phyloP scores from a whole-genome alignment of 805 yeast genomes.

The Debaryomyces hansenii region DNA sequence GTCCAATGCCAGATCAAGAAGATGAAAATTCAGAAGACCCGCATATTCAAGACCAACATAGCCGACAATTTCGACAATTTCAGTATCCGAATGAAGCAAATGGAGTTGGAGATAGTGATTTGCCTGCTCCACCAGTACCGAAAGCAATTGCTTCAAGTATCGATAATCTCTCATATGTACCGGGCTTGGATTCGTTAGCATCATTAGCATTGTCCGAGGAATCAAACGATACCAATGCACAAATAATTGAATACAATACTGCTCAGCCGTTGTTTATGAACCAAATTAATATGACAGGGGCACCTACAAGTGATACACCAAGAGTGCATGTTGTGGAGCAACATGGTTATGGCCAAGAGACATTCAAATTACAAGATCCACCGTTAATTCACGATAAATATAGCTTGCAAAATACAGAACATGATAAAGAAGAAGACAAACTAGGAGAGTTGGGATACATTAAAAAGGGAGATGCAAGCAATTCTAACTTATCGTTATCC shows the following conservation, averaged over 20 bases:
- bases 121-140: no score
- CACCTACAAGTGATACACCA: not conserved
- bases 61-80: not conserved
- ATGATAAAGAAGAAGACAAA: constrained; percentile 1
- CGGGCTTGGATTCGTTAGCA: not conserved
- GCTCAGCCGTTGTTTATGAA: constrained; percentile 8
- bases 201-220: constrained; percentile 14
- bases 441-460: not conserved
- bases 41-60: not conserved
- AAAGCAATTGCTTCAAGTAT: no score
- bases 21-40: not conserved
- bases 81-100: not conserved
- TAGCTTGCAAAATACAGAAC: not conserved
- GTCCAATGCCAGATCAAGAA: not conserved
- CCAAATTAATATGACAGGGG: constrained; percentile 5
- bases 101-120: not conserved
- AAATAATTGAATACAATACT: constrained; percentile 10
- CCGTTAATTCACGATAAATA: constrained; percentile 11
- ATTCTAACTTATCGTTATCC: constrained; percentile 6
- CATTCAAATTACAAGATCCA: constrained; percentile 15
- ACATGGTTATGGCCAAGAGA: not conserved
- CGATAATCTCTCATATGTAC: no score
- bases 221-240: constrained; percentile 14
- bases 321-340: not conserved
- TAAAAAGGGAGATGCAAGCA: constrained; percentile 1